phyloP scores from a whole-genome alignment of 169 alveolate species.

The Theileria annulata region DNA sequence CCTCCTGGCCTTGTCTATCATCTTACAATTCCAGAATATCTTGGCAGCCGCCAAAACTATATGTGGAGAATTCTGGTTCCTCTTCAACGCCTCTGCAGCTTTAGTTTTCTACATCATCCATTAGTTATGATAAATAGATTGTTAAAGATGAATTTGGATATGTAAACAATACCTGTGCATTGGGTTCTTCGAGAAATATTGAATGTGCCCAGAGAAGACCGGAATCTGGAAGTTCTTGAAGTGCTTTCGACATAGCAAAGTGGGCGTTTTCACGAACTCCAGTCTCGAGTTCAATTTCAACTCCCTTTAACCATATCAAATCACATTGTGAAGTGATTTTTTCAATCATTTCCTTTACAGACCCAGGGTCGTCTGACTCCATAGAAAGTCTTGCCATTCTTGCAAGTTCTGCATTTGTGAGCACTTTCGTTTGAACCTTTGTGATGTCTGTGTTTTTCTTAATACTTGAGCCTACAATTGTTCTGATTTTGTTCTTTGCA shows the following conservation, averaged over 20 bases:
- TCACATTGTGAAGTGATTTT: slow-evolving; percentile 74
- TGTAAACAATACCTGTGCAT: slow-evolving; percentile 73
- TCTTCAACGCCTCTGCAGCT: slow-evolving; percentile 90
- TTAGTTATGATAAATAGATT: no score
- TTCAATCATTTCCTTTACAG: slow-evolving; percentile 47
- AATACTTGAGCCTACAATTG: slow-evolving; percentile 83
- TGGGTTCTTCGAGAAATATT: slow-evolving; percentile 86
- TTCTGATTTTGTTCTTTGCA: slow-evolving; percentile 73
- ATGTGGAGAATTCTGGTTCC: slow-evolving; percentile 90
- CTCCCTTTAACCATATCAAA: slow-evolving; percentile 89
- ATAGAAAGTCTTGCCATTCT: slow-evolving; percentile 60
- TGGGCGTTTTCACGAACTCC: slow-evolving; percentile 88
- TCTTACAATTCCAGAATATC: slow-evolving; percentile 89
- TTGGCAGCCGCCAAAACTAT: slow-evolving; percentile 90
- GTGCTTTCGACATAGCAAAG: slow-evolving; percentile 88
- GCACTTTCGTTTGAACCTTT: slow-evolving; percentile 55
- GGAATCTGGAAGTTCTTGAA: slow-evolving; percentile 93
- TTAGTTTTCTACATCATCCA: slow-evolving; percentile 84
- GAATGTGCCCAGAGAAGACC: slow-evolving; percentile 94
- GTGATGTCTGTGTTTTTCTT: slow-evolving; percentile 72
- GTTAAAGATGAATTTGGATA: slow-evolving; percentile 25
- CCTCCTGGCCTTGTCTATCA: slow-evolving; percentile 90
- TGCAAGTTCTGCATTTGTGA: slow-evolving; percentile 48
- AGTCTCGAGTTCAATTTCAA: slow-evolving; percentile 89
- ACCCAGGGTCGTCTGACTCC: slow-evolving; percentile 59